Conservation (phyloP, 805 yeast species). For the Yarrowia bubula region DNA sequence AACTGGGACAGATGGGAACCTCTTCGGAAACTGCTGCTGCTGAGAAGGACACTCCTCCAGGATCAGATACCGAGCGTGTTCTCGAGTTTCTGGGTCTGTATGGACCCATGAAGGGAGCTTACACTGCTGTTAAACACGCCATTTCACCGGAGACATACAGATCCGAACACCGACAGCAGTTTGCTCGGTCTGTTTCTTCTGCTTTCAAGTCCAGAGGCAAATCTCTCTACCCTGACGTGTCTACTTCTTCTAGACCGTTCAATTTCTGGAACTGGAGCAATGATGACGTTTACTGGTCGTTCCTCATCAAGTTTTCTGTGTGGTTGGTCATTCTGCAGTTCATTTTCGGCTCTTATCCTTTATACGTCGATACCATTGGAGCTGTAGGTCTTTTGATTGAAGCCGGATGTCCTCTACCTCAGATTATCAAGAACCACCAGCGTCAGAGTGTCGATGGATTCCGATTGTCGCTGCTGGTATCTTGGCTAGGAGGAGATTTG, state of each 20-base stretch:
- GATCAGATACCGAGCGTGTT: conserved; percentile 8
- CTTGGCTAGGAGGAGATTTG: conserved; percentile 89
- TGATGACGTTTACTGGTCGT: conserved; percentile 59
- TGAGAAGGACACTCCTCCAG: not conserved
- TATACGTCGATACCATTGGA: conserved; percentile 55
- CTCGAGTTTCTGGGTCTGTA: conserved; percentile 2
- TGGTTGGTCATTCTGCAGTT: conserved; percentile 46
- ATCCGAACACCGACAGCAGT: conserved; percentile 3
- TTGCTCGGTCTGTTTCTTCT: conserved; percentile 1
- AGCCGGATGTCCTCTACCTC: conserved; percentile 41
- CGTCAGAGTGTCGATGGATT: conserved; percentile 77
- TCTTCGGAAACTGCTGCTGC: not conserved
- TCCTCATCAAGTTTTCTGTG: conserved; percentile 49
- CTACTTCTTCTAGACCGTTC: conserved; percentile 42
- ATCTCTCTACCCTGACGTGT: not conserved
- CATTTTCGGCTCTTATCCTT: conserved; percentile 40
- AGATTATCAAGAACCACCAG: conserved; percentile 76
- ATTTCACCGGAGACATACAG: conserved; percentile 8
- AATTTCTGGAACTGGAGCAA: conserved; percentile 86
- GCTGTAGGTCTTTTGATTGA: conserved; percentile 60
- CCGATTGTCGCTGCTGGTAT: conserved; percentile 66
- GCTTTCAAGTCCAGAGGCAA: conserved; percentile 18
- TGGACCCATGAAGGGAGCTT: not conserved
- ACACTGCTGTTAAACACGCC: not conserved
- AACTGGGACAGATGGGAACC: not conserved